Conservation (phyloP, 1,284 basidiomycete species). For the Puccinia horiana region DNA sequence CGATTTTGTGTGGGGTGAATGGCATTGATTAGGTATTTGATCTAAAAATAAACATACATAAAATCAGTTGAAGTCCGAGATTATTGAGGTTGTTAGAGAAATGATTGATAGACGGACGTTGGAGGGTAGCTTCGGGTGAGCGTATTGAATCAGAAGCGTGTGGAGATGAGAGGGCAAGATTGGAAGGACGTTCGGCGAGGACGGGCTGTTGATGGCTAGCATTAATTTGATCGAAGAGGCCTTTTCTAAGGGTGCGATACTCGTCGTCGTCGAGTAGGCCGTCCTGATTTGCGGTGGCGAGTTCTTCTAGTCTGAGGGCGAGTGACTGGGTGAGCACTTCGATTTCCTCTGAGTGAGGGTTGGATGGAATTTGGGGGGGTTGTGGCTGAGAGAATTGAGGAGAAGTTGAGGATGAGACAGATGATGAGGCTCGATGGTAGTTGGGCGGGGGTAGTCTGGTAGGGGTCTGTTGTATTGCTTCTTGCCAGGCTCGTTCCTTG, state of each 20-base stretch:
- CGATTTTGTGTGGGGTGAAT: constrained; percentile 11
- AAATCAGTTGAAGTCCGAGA: not conserved
- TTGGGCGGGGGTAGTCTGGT: not conserved
- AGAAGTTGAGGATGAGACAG: not conserved
- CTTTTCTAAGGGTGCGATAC: constrained; percentile 52
- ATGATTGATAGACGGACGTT: not conserved
- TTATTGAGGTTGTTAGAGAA: not conserved
- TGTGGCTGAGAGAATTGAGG: not conserved
- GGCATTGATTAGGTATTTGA: not conserved
- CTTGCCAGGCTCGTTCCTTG: not conserved
- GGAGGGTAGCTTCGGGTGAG: not conserved
- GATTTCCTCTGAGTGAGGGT: not conserved
- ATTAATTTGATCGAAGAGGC: constrained; percentile 51
- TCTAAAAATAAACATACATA: not conserved
- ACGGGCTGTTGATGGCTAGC: not conserved
- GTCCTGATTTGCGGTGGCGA: constrained; percentile 53
- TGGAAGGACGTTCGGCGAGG: not conserved
- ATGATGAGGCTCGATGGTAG: not conserved
- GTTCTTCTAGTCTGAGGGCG: constrained; percentile 53
- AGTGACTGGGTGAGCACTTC: constrained; percentile 41
- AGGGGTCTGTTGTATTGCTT: not conserved
- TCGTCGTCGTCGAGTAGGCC: constrained; percentile 55
- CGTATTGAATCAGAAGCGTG: not conserved
- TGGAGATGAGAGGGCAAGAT: not conserved
- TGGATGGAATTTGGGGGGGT: not conserved